Conservation (phyloP, 768 basidiomycete species). For the Kondoa subrosea region DNA sequence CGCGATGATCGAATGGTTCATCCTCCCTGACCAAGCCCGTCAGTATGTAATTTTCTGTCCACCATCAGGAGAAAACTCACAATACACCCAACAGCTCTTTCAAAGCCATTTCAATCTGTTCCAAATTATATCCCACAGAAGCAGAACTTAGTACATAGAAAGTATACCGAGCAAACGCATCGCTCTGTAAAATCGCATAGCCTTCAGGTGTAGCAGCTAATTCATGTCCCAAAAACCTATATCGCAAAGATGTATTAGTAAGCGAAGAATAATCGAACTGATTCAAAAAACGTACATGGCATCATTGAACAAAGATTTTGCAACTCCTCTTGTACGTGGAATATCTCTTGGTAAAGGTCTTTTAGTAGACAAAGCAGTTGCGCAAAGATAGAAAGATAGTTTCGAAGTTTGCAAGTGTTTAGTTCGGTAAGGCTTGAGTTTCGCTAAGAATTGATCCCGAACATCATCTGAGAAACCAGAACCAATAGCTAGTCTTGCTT, state of each 20-base stretch:
- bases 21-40: no score
- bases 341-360: not conserved
- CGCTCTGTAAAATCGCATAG: not conserved
- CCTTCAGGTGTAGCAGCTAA: not conserved
- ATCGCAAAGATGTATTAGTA: not conserved
- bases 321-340: not conserved
- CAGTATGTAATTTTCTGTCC: no score
- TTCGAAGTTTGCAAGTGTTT: not conserved
- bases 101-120: not conserved
- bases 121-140: not conserved
- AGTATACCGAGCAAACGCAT: not conserved
- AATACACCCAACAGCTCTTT: not conserved
- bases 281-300: not conserved
- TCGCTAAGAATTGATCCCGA: not conserved
- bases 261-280: not conserved
- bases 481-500: slow-evolving; percentile 2
- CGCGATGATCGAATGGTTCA: not conserved
- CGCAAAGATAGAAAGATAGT: not conserved
- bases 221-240: not conserved
- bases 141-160: not conserved
- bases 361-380: not conserved
- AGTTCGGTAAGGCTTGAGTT: not conserved
- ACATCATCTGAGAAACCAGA: not conserved
- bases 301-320: not conserved
- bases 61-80: no score